Percentiles rank a stretch among this genome's conserved stretches.
These are phyloP conservation scores for Fusarium luffae DNA, from an alignment of 2,329 filamentous ascomycete species.

Conservation along the genomic window DNA sequence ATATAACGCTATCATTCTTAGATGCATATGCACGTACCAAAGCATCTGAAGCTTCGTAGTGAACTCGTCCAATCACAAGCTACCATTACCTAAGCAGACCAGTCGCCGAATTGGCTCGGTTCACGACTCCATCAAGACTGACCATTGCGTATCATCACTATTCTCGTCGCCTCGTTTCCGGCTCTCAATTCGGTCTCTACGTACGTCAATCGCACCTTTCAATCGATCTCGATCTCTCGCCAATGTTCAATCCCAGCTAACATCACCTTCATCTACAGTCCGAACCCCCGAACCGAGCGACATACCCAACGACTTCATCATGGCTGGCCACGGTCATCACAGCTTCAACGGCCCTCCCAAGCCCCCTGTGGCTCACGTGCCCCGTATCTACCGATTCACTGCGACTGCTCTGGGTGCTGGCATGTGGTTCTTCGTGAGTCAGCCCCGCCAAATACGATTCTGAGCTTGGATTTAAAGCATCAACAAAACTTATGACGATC, in stretches of 20 bases:
- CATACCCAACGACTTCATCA: constrained; percentile 30
- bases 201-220: constrained; percentile 29
- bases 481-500: background rate
- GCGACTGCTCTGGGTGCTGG: constrained; percentile 89
- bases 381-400: constrained; percentile 80
- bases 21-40: background rate
- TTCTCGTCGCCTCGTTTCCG: constrained; percentile 27
- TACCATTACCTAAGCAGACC: constrained; percentile 41
- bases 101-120: constrained; percentile 35
- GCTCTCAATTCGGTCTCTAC: constrained; percentile 36
- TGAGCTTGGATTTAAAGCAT: background rate
- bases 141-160: constrained; percentile 32
- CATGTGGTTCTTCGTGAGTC: constrained; percentile 99
- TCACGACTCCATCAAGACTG: constrained; percentile 35
- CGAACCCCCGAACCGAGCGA: constrained; percentile 23
- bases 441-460: background rate
- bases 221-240: rapidly evolving
- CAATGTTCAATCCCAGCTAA: constrained; percentile 1
- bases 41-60: background rate
- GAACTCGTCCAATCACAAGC: constrained; percentile 27
- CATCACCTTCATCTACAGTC: constrained; percentile 2
- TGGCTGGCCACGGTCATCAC: constrained; percentile 43
- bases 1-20: background rate
- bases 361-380: constrained; percentile 61
- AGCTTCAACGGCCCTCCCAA: constrained; percentile 52